phyloP scores from a whole-genome alignment of 2,329 filamentous ascomycete species.

The Epichloe glyceriae region DNA sequence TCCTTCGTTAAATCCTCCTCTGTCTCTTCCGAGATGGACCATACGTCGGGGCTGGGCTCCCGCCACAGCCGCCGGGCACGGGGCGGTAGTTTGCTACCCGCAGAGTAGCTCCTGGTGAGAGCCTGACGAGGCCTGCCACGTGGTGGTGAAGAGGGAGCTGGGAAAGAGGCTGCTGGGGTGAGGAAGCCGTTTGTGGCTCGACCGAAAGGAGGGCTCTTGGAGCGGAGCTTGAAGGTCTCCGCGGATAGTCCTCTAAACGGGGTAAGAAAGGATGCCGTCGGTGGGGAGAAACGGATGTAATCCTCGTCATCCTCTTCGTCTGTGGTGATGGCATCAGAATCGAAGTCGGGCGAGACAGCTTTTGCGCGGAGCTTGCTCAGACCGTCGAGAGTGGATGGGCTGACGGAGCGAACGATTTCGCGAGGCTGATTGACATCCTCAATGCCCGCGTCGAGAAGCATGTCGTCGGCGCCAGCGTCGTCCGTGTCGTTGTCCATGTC shows the following conservation, averaged over 20 bases:
- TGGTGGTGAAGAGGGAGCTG: slow-evolving; percentile 4
- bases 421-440: slow-evolving; percentile 33
- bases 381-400: slow-evolving; percentile 41
- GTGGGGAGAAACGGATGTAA: slow-evolving; percentile 35
- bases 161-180: slow-evolving; percentile 9
- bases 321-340: slow-evolving; percentile 30
- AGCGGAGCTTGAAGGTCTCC: slow-evolving; percentile 19
- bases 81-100: slow-evolving; percentile 14
- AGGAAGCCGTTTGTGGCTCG: slow-evolving; percentile 18
- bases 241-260: slow-evolving; percentile 30
- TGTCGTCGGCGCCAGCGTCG: slow-evolving; percentile 28
- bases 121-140: slow-evolving; percentile 3
- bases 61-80: slow-evolving; percentile 36
- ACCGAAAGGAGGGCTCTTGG: slow-evolving; percentile 20
- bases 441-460: slow-evolving; percentile 46
- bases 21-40: slow-evolving; percentile 46
- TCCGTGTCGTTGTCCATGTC: slow-evolving; percentile 26
- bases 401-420: slow-evolving; percentile 39
- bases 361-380: slow-evolving; percentile 30
- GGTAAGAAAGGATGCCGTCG: slow-evolving; percentile 23
- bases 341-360: slow-evolving; percentile 22
- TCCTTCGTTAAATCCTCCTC: slow-evolving; percentile 38
- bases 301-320: slow-evolving; percentile 36
- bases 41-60: slow-evolving; percentile 46
- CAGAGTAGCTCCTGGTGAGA: slow-evolving; percentile 2